Evolutionary conservation across 306 rosid genomes (phyloP).

Genomic region (Cucurbita ficifolia): DNA sequence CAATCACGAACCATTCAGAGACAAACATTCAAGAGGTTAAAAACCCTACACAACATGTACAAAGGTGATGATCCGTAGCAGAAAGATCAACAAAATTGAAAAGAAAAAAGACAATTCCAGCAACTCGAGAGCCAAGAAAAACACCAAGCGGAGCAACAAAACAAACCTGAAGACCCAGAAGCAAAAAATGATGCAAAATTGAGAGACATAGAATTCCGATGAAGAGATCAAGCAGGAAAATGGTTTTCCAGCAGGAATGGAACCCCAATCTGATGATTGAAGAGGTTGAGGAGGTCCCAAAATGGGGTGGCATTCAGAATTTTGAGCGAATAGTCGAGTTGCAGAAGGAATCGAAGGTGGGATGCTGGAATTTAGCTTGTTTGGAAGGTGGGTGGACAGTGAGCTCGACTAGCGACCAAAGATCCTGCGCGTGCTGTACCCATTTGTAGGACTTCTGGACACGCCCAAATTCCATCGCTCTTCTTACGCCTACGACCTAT

Average conservation of each 20-base stretch:
- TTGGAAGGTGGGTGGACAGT: neutral
- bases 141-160: neutral
- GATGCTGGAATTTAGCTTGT: neutral
- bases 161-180: constrained; percentile 22
- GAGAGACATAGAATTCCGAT: constrained; percentile 15
- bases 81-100: neutral
- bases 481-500: neutral
- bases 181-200: constrained; percentile 13
- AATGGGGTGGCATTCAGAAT: neutral
- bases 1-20: neutral
- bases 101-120: neutral
- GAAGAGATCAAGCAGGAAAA: neutral
- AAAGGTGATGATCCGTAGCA: neutral
- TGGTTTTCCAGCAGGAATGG: neutral
- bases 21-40: neutral
- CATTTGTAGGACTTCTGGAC: neutral
- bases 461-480: neutral
- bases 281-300: neutral
- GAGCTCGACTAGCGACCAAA: neutral
- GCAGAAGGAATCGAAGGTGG: neutral
- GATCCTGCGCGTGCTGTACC: neutral
- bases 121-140: neutral
- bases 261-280: neutral
- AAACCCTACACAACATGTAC: neutral
- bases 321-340: neutral